These are phyloP conservation scores for Pleurotus pulmonarius DNA, from an alignment of 768 basidiomycete genomes.

Conservation along the genomic window DNA sequence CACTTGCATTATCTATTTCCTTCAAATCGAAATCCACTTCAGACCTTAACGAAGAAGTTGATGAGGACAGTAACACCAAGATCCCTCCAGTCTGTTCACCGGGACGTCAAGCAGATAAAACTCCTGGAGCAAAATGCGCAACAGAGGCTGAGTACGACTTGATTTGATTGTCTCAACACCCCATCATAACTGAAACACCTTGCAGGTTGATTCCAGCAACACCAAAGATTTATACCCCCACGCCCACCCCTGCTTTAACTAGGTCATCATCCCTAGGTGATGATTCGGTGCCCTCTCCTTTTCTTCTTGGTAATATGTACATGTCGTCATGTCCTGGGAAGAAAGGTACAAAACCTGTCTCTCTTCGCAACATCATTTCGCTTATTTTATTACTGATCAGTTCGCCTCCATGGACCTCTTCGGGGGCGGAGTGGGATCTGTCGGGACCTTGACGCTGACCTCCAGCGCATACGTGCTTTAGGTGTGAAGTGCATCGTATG, in stretches of 20 bases:
- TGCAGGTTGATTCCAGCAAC: background rate
- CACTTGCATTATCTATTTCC: conserved; percentile 1
- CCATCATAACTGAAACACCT: no score
- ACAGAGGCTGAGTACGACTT: no score
- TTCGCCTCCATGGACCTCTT: conserved; percentile 69
- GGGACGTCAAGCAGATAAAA: no score
- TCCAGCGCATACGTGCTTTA: conserved; percentile 68
- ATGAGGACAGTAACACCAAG: background rate
- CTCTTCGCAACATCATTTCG: background rate
- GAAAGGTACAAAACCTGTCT: conserved; percentile 52
- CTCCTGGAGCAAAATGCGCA: no score
- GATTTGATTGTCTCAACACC: no score
- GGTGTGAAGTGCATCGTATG: conserved; percentile 83
- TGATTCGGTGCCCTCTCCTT: conserved; percentile 6
- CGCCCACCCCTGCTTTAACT: background rate
- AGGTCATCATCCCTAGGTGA: background rate
- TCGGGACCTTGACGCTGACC: conserved; percentile 74
- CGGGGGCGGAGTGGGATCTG: conserved; percentile 81
- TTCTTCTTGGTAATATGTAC: conserved; percentile 76
- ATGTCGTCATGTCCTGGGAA: conserved; percentile 95
- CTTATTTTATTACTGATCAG: conserved; percentile 26
- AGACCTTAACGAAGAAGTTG: background rate
- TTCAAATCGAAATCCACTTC: background rate
- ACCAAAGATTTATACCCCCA: background rate
- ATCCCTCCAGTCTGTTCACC: no score